Percentiles rank a stretch among this genome's conserved stretches.
phyloP scores from a whole-genome alignment of 495 filamentous ascomycete species.

The Astrothelium subdiscretum region DNA sequence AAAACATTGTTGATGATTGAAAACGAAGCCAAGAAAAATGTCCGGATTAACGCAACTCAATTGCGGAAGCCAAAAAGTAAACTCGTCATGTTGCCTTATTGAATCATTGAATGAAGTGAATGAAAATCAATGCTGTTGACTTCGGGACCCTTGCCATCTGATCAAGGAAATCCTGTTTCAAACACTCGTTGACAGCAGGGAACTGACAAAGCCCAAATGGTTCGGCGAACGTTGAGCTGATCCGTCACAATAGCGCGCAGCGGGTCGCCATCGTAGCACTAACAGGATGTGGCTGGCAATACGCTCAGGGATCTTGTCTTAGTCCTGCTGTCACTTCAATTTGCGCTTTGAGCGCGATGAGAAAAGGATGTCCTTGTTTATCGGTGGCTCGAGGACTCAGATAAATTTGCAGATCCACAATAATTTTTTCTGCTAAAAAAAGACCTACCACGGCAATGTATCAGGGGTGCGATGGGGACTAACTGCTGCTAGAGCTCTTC shows the following conservation, averaged over 20 bases:
- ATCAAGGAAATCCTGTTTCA: background rate
- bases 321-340: background rate
- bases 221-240: background rate
- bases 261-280: background rate
- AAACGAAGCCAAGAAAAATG: background rate
- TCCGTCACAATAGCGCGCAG: background rate
- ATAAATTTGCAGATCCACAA: background rate
- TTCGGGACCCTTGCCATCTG: background rate
- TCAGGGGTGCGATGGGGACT: too few relatives aligned
- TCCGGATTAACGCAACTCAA: background rate
- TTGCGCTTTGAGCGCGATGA: background rate
- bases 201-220: background rate
- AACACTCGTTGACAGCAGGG: background rate
- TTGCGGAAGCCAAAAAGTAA: background rate
- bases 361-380: background rate
- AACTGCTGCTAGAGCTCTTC: too few relatives aligned
- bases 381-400: background rate
- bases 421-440: background rate
- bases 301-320: background rate
- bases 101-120: background rate
- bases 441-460: too few relatives aligned
- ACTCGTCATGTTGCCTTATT: background rate
- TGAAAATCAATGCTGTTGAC: background rate
- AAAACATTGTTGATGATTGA: background rate
- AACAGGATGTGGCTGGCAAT: background rate